Base-by-base conservation (phyloP, 148 eudicot species). In the Silene conica region DNA sequence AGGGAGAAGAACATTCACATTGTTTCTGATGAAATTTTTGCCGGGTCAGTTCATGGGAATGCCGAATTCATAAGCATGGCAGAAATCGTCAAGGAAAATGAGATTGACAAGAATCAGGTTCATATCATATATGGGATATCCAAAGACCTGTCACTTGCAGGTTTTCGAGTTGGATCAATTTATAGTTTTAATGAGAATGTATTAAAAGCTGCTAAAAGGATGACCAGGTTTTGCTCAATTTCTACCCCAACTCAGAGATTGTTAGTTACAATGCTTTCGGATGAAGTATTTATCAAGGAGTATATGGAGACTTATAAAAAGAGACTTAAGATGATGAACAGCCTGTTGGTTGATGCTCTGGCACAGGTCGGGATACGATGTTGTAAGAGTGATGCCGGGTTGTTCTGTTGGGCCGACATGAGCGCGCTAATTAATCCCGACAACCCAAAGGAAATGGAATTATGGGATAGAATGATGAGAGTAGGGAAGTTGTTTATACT, bases 1-100 rank as follows among this genome's bases (percentile, higher is more conserved):
- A 79, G 91, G 79, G 97, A 91, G 68, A 89, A 88, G 82, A 89
- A 89, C 83, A 87, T 91, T 58, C 97, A 91, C 79, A 86, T 91
- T 54, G 86, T 91, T 73, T 89, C 89, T 20, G 93, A 89, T 72
- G 97, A 91, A 83, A 79, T 91, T 65, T 89, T 80, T 83, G 93
- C 89, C 4, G 97, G 91, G 50, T 89, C 93, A 26, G 81, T 70
- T 12, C 85, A 77, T 75, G 91, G 93, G 22, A 67, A 74, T 64
- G 82, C 78, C 25, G 83, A 89, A 26, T 91, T 91, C 69, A 80
- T 89, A 62, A 91, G 97, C 85, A 87, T 91, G 43, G 43, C 8
- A 38, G 43, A 38, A 38, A 38, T 38, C 43, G 43, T 38, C 43
- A 38, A 38, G 7, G 43, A 38, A 38, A 38, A 38, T 6, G 43